These are phyloP conservation scores for Orobanche coerulescens DNA, from an alignment of 257 asterid species.

Conservation along the genomic window DNA sequence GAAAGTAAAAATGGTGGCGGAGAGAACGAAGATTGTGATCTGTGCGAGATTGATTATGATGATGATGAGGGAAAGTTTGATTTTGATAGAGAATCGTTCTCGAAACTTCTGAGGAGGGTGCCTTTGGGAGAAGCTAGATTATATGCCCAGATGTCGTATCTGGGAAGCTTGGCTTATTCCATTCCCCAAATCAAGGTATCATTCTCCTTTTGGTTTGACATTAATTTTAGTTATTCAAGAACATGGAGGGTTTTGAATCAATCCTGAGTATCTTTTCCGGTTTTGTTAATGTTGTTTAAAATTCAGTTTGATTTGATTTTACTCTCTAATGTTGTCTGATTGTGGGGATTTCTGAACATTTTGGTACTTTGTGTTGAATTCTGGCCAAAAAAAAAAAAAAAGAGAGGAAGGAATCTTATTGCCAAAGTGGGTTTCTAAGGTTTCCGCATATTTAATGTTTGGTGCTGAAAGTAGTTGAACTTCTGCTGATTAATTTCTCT, in stretches of 20 bases:
- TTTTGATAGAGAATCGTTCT: slow-evolving; percentile 63
- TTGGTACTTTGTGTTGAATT: not conserved
- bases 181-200: slow-evolving; percentile 78
- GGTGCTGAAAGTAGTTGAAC: not conserved
- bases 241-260: slow-evolving; percentile 1
- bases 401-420: not conserved
- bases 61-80: slow-evolving; percentile 42
- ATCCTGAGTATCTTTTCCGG: not conserved
- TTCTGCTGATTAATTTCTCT: slow-evolving; percentile 9
- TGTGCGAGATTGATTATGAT: slow-evolving; percentile 39
- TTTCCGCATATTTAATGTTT: not conserved
- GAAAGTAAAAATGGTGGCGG: slow-evolving; percentile 19
- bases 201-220: not conserved
- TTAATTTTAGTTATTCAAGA: not conserved
- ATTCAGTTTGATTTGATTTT: not conserved
- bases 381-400: too few species aligned
- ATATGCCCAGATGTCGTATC: slow-evolving; percentile 67
- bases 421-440: slow-evolving; percentile 4
- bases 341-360: not conserved
- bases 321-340: too few species aligned
- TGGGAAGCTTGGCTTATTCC: slow-evolving; percentile 83
- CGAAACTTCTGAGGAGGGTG: slow-evolving; percentile 69
- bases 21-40: slow-evolving; percentile 41
- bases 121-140: slow-evolving; percentile 73
- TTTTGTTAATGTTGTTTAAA: not conserved